phyloP scores from a whole-genome alignment of 129 eudicot genomes.

The Saussurea involucrata region DNA sequence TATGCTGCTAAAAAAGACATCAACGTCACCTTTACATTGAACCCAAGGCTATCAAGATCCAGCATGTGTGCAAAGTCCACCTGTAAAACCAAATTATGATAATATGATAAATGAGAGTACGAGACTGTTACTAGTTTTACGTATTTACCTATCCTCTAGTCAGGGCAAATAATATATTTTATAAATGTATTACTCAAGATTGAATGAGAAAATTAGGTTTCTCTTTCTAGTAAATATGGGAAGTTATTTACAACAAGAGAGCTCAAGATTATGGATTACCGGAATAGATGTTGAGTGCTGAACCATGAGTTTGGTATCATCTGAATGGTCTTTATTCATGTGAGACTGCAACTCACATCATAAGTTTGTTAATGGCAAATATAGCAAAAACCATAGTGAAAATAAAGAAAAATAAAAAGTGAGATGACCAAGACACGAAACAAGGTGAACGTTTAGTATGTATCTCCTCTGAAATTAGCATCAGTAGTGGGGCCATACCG shows the following conservation, averaged over 20 bases:
- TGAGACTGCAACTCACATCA: constrained; percentile 57
- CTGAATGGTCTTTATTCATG: constrained; percentile 94
- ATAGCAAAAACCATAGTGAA: not conserved
- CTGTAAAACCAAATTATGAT: constrained; percentile 34
- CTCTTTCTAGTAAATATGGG: not conserved
- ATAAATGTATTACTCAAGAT: not conserved
- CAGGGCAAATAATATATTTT: not conserved
- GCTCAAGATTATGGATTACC: constrained; percentile 44
- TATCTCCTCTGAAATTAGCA: not conserved
- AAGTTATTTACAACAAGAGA: constrained; percentile 7
- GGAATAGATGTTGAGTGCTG: constrained; percentile 84
- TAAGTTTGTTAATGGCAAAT: constrained; percentile 1
- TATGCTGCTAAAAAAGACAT: not conserved
- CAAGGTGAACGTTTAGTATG: not conserved
- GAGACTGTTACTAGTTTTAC: not conserved
- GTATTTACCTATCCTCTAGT: not conserved
- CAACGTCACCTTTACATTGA: constrained; percentile 75
- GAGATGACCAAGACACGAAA: constrained; percentile 6
- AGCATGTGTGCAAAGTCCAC: constrained; percentile 89
- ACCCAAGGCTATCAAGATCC: constrained; percentile 88
- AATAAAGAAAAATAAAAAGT: not conserved
- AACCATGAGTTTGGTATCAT: constrained; percentile 86
- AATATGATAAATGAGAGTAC: not conserved
- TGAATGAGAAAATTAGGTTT: not conserved
- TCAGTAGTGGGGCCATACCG: constrained; percentile 38